Evolutionary conservation across 2,329 filamentous ascomycete species (phyloP), one percentile per base, ranked within the genome.

Genomic region (Ophiostoma quercus): DNA sequence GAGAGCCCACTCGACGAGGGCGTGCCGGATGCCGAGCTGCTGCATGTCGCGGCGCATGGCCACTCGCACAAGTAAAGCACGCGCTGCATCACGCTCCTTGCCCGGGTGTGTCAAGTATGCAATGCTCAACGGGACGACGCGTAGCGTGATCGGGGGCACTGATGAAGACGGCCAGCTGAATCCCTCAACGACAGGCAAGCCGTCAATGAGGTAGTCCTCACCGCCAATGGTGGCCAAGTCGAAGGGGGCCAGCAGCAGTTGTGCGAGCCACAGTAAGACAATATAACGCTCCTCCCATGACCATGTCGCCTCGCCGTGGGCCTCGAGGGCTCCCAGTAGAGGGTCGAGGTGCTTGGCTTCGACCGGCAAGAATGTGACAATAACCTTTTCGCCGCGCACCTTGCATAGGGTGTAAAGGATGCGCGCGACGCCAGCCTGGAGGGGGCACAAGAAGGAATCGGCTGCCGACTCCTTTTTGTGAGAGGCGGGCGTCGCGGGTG

Each of bases 351-450:
- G 90, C 75, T 86, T 90, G 1, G 93, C 90, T 78, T 98, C 95
- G 73, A 95, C 96, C 77, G 91, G 94, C 73, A 99, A 82, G 76
- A 98, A 97, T 60, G 92, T 88, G 68, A 93, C 88, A 74, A 99
- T 90, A 68, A 99, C 90, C 79, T 98, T 98, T 77, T 95, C 89
- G 32, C 95, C 94, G 68, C 95, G 87, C 67, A 98, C 90, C 80
- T 99, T 99, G 84, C 93, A 97, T 72, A 99, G 90, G 0, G 90
- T 90, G 77, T 98, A 98, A 47, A 99, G 79, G 1, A 98, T 83
- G 72, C 85, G 87, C 77, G 90, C 92, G 69, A 96, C 88, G 4
- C 92, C 93, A 72, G 85, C 84, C 32, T 89, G 85, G 0, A 92
- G 79, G 0, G 88, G 84, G 29, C 82, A 79, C 16, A 87, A 75